Percentiles rank a stretch among this genome's conserved stretches.
Evolutionary conservation across 371 early-diverging fungal genomes (phyloP).

Genomic region (Apophysomyces variabilis): DNA sequence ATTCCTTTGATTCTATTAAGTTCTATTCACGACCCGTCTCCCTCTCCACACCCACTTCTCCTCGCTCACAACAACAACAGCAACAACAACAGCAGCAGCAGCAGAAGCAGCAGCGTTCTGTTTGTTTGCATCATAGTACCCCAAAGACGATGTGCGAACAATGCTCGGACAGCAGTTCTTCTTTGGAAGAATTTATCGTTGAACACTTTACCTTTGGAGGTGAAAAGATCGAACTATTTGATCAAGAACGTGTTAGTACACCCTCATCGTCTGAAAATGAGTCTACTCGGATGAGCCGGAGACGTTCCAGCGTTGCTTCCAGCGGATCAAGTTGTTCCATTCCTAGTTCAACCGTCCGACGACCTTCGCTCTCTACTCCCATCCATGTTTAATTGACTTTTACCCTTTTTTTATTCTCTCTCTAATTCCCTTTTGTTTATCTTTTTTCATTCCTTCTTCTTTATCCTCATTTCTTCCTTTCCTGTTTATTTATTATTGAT

Average conservation of each 20-base stretch:
- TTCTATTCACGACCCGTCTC: constrained; percentile 1
- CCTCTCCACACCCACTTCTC: background rate
- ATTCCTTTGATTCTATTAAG: constrained; percentile 3
- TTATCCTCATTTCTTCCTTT: background rate
- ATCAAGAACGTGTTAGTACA: constrained; percentile 3
- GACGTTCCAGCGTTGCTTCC: constrained; percentile 13
- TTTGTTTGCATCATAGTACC: background rate
- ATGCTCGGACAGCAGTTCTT: constrained; percentile 15
- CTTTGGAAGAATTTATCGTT: constrained; percentile 20
- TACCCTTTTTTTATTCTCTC: background rate
- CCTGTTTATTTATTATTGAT: constrained; percentile 4
- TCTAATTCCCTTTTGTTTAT: background rate
- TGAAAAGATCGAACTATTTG: constrained; percentile 28
- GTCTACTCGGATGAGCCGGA: background rate
- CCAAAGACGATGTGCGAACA: background rate
- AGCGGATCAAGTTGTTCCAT: background rate
- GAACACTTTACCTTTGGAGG: constrained; percentile 42
- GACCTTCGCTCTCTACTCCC: constrained; percentile 4
- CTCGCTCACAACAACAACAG: background rate
- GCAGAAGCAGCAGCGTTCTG: background rate
- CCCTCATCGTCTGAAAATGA: background rate
- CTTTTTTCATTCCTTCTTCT: background rate
- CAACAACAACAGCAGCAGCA: background rate
- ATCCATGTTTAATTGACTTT: constrained; percentile 7
- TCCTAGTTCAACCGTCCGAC: background rate